Base-by-base conservation (phyloP, 768 basidiomycete species). In the Mycena galopus region DNA sequence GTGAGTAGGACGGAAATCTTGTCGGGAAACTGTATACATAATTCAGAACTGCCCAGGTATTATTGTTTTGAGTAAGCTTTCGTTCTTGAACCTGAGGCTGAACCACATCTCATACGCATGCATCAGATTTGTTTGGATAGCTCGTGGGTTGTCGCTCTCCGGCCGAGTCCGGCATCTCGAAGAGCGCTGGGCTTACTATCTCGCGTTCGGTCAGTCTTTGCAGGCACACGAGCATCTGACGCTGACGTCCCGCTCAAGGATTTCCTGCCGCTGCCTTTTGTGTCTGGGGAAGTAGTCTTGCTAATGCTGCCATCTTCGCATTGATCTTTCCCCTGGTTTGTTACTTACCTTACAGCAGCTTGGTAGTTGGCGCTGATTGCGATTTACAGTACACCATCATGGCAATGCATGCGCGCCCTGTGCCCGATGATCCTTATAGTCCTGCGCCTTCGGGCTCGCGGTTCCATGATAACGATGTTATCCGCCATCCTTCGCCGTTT, bases 171-270 rank as follows among this genome's bases (percentile, higher is more conserved):
- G 91, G 58, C 88, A 93, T 78, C 83, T 96, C 23, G 96, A 97
- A 82, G 94, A 96, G 81, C 89, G 95, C 50, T 97, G 96, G 96
- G 89, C 93, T 2, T 97, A 96, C 82, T 95, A 92, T 78, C 87
- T 96, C 69, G 93, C 93, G 6, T 97, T 96, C 73, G 96, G 96
- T 87, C 32, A 16, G 59, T 69, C 16, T 11, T 47, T 47, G 44
- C 25, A 47, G 32, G 6, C 29, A 50, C 11, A 16, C 39, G 51
- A 39, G 63, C 16, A 73, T 23, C n/a, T 25, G 42, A 51, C 29
- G 58, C 65, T 72, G 51, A 67, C n/a, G 42, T 35, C n/a, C n/a
- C 27, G 37, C 66, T 12, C 23, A 58, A 94, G 93, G 93, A 27
- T 81, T 95, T 5, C 93, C 94, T 30, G 86, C 92, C 4, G 90